phyloP scores from a whole-genome alignment of 73 alveolate species.

The Tetrahymena elliotti region DNA sequence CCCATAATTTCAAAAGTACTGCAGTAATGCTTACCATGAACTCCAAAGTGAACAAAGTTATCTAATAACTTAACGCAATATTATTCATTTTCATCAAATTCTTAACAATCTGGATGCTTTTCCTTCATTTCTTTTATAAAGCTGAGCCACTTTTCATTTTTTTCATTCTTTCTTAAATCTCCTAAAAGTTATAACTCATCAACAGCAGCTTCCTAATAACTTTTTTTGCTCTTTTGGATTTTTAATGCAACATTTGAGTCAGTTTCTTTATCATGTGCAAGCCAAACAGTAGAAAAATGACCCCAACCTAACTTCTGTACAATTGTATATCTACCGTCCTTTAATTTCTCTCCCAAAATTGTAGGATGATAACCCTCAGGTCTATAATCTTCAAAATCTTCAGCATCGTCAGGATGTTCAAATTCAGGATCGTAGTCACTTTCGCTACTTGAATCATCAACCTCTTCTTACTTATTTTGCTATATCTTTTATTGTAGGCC shows the following conservation, averaged over 20 bases:
- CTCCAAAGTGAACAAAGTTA: constrained; percentile 50
- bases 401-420: constrained; percentile 31
- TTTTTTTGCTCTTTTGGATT: constrained; percentile 74
- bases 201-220: constrained; percentile 66
- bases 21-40: constrained; percentile 62
- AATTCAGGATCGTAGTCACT: constrained; percentile 71
- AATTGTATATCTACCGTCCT: constrained; percentile 27
- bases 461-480: not conserved
- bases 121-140: constrained; percentile 8
- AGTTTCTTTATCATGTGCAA: constrained; percentile 42
- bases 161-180: constrained; percentile 11
- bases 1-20: constrained; percentile 85
- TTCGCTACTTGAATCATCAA: not conserved
- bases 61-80: constrained; percentile 49
- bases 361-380: constrained; percentile 44
- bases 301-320: constrained; percentile 55
- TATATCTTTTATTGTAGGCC: not conserved
- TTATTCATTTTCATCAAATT: constrained; percentile 13
- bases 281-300: constrained; percentile 54
- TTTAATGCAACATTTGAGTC: constrained; percentile 76
- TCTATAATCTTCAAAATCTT: constrained; percentile 37
- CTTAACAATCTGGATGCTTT: not conserved
- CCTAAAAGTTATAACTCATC: constrained; percentile 50
- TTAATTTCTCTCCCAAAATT: constrained; percentile 24
- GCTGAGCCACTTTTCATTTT: constrained; percentile 25